A percentile compares a stretch with the other conserved stretches of the same genome.
Evolutionary conservation across 768 basidiomycete species (phyloP).

Genomic region (Antrodiella citrinella): DNA sequence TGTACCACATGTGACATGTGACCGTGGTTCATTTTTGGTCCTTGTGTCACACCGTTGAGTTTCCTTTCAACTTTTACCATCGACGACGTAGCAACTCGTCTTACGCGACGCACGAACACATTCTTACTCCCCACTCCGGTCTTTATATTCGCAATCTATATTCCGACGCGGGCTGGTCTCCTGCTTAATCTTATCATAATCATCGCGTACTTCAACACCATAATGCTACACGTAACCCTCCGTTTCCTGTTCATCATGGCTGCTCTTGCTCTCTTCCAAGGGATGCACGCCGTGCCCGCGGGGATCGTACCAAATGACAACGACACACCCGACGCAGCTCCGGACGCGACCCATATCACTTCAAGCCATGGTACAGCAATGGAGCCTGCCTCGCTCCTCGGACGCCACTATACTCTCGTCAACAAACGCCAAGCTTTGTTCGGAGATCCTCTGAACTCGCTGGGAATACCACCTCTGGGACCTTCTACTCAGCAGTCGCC

Average conservation of each 20-base stretch:
- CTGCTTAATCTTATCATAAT: slow-evolving; percentile 2
- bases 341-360: background rate
- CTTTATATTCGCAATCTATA: background rate
- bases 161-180: background rate
- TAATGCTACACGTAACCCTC: slow-evolving; percentile 1
- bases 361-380: background rate
- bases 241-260: slow-evolving; percentile 4
- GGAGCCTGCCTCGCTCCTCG: slow-evolving; percentile 17
- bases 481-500: too few relatives aligned
- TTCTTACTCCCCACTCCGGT: background rate
- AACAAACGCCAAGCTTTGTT: too few relatives aligned
- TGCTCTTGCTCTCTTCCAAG: background rate
- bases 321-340: too few relatives aligned
- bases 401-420: slow-evolving; percentile 14
- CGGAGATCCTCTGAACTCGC: slow-evolving; percentile 7
- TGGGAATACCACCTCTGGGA: too few relatives aligned
- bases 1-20: too few relatives aligned
- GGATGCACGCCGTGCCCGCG: slow-evolving; percentile 4
- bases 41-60: too few relatives aligned
- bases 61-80: too few relatives aligned
- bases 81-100: background rate
- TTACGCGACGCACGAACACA: background rate
- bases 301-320: background rate
- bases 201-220: background rate
- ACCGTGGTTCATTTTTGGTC: too few relatives aligned